Evolutionary conservation across 108 stramenopile species (phyloP), one percentile per base, ranked within the genome.

Genomic region (Cyclotella cryptica): DNA sequence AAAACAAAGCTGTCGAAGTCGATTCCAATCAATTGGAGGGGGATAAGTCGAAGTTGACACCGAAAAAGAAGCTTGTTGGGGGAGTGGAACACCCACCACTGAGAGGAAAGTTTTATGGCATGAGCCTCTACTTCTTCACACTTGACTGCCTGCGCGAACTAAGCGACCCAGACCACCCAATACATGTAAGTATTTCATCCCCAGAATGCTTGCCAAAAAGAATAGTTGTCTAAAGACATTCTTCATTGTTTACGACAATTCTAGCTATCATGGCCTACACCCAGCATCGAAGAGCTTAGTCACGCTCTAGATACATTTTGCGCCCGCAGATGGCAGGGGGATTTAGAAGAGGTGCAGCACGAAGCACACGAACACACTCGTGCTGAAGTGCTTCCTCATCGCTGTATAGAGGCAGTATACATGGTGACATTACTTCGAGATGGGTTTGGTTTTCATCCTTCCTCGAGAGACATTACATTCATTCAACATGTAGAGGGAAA

Each of bases 91-190:
- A 96, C 79, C 95, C 95, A 22, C 90, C 89, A 8, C 69, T 96
- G 19, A 75, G 86, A 3, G 93, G 93, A 42, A 94, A 92, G 65
- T 97, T 97, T 75, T 84, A 93, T 68, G 97, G 93, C 66, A 97
- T 97, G 95, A 91, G 89, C 39, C 80, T 97, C 12, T 97, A 92
- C 75, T 97, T 93, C 78, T 97, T 94, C 68, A 83, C 97, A 18
- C 78, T 96, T 54, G 97, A 97, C 71, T 95, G 97, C 64, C 82
- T 97, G 0, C 87, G 97, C 10, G 92, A 90, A 58, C 74, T 97
- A 8, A 87, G 89, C 10, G 72, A 88, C 60, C 88, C 89, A 17
- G 71, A 86, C 47, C 72, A 87, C 42, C 81, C 88, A 13, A 91
- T 87, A 17, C 87, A 92, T 64, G 75, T 75, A 22, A 61, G 60